phyloP scores from a whole-genome alignment of 345 rosid species.

The Boechera divaricarpa region DNA sequence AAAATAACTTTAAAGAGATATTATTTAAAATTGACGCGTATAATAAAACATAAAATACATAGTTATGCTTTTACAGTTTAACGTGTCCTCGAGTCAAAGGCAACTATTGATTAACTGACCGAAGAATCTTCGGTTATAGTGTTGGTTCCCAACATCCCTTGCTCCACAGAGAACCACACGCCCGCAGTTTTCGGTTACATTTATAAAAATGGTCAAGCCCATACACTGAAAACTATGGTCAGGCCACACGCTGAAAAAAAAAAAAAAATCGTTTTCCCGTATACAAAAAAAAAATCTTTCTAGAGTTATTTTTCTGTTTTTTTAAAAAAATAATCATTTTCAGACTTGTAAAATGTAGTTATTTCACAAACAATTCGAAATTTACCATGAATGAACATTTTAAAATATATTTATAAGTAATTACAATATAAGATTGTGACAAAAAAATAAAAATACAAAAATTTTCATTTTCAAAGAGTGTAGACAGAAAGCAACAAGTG shows the following conservation, averaged over 20 bases:
- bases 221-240: neutral
- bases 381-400: neutral
- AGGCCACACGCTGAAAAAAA: no score
- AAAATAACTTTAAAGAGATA: no score
- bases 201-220: conserved; percentile 8
- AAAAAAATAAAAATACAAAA: neutral
- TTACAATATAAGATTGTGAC: neutral
- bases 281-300: no score
- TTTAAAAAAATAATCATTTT: no score
- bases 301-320: no score
- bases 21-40: no score
- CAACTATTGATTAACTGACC: conserved; percentile 26
- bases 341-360: no score
- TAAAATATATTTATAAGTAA: neutral
- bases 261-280: no score
- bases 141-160: neutral
- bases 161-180: conserved; percentile 15
- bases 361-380: no score
- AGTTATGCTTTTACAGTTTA: no score
- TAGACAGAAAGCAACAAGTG: conserved; percentile 26
- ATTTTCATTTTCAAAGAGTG: neutral
- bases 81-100: conserved; percentile 10
- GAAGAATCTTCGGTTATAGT: conserved; percentile 37
- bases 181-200: conserved; percentile 6
- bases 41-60: no score